A percentile compares a stretch with the other conserved stretches of the same genome.
Conservation (phyloP, 768 basidiomycete genomes). For the Postia placenta region DNA sequence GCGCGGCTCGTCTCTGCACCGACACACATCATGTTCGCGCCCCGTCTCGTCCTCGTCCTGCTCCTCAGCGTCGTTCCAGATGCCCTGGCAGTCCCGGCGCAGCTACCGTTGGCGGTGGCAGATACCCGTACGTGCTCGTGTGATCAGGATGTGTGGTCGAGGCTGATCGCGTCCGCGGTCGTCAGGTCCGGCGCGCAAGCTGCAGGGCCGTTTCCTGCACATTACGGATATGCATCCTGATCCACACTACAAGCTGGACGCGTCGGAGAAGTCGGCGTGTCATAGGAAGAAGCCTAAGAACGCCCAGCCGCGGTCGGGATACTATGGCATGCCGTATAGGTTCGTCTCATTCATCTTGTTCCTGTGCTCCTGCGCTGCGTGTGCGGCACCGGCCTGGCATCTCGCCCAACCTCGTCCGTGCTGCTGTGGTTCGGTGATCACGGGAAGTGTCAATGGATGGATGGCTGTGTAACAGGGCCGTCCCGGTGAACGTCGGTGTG, state of each 20-base stretch:
- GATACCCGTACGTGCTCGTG: slow-evolving; percentile 23
- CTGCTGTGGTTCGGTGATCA: no score
- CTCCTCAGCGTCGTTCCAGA: slow-evolving; percentile 16
- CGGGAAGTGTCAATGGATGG: no score
- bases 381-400: no score
- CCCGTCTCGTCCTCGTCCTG: slow-evolving; percentile 22
- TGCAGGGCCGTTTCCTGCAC: slow-evolving; percentile 73
- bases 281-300: slow-evolving; percentile 57
- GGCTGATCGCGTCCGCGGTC: not conserved
- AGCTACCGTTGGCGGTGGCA: slow-evolving; percentile 32
- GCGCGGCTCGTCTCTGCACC: not conserved
- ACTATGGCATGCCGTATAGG: slow-evolving; percentile 67
- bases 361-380: no score
- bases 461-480: no score
- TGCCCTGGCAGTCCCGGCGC: slow-evolving; percentile 32
- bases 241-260: slow-evolving; percentile 47
- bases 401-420: no score
- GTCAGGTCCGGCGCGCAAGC: slow-evolving; percentile 29
- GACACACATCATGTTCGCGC: slow-evolving; percentile 12
- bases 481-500: no score
- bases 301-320: slow-evolving; percentile 45
- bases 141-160: no score
- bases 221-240: slow-evolving; percentile 86
- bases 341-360: no score
- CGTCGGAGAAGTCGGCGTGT: slow-evolving; percentile 58